A percentile compares a stretch with the other conserved stretches of the same genome.
Conservation (phyloP, 805 yeast genomes). For the Teunomyces stri region DNA sequence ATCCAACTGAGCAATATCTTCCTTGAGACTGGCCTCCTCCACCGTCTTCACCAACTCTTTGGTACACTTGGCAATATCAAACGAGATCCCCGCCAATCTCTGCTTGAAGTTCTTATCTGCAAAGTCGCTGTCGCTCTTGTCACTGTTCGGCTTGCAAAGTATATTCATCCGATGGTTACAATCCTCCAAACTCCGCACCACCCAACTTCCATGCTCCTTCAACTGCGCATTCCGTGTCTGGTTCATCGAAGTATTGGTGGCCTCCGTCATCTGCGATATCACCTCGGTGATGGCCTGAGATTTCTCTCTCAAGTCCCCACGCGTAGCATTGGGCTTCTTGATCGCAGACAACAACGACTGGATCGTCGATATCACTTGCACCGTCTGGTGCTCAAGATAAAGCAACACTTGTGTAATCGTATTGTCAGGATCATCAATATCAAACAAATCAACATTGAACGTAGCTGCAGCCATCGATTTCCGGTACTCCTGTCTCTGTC, state of each 20-base stretch:
- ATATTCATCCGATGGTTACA: constrained; percentile 80
- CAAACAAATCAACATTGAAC: constrained; percentile 72
- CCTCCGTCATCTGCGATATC: constrained; percentile 84
- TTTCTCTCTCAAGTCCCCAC: constrained; percentile 68
- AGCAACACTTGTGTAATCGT: constrained; percentile 78
- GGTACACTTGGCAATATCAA: constrained; percentile 94
- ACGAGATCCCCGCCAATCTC: constrained; percentile 91
- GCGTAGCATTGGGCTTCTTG: constrained; percentile 71
- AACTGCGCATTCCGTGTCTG: constrained; percentile 82
- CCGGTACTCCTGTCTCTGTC: constrained; percentile 44
- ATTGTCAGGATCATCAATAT: constrained; percentile 84
- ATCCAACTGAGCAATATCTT: constrained; percentile 79
- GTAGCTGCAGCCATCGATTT: constrained; percentile 51
- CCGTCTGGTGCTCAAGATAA: constrained; percentile 91
- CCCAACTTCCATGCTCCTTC: constrained; percentile 90
- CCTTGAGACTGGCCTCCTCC: constrained; percentile 87
- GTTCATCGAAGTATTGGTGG: constrained; percentile 82
- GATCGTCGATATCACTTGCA: constrained; percentile 84
- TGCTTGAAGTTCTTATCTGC: constrained; percentile 91
- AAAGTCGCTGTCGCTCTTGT: constrained; percentile 52
- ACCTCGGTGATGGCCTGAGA: constrained; percentile 76
- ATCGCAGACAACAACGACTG: constrained; percentile 77
- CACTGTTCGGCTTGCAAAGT: constrained; percentile 50
- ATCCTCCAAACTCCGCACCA: constrained; percentile 80
- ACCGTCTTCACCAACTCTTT: constrained; percentile 94